Conservation (phyloP, 257 asterid species). For the Thymus quinquecostatus region DNA sequence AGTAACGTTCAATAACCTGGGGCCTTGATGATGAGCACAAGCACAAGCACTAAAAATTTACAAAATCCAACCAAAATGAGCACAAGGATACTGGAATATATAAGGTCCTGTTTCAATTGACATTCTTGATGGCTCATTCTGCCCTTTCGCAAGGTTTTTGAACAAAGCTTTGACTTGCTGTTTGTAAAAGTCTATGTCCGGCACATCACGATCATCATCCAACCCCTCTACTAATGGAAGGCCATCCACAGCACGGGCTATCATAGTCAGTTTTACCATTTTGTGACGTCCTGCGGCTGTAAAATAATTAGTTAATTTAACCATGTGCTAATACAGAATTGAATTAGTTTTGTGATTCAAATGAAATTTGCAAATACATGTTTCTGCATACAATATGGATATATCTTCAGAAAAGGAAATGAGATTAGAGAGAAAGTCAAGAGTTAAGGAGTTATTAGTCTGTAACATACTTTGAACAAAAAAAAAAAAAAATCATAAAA, state of each 20-base stretch:
- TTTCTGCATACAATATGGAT: not conserved
- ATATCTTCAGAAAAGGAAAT: constrained; percentile 14
- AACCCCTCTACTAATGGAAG: constrained; percentile 91
- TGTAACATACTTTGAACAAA: no score
- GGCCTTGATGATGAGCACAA: not conserved
- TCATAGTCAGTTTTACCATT: constrained; percentile 95
- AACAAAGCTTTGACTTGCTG: constrained; percentile 88
- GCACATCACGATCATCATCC: constrained; percentile 91
- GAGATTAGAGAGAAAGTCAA: not conserved
- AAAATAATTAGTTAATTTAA: no score
- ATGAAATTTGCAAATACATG: not conserved
- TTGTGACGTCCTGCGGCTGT: no score
- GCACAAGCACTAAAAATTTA: not conserved
- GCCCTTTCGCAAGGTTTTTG: constrained; percentile 84
- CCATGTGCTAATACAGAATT: no score
- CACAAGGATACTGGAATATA: constrained; percentile 85
- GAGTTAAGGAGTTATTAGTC: constrained; percentile 1
- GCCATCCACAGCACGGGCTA: constrained; percentile 97
- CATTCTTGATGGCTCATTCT: constrained; percentile 91
- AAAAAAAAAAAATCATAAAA: no score
- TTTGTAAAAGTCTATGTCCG: constrained; percentile 79
- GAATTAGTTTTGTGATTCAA: constrained; percentile 13
- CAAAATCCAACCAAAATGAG: not conserved
- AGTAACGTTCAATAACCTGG: constrained; percentile 1
- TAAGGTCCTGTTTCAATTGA: constrained; percentile 91